Conservation (phyloP, 163 green algal genomes). For the Chlorella variabilis region DNA sequence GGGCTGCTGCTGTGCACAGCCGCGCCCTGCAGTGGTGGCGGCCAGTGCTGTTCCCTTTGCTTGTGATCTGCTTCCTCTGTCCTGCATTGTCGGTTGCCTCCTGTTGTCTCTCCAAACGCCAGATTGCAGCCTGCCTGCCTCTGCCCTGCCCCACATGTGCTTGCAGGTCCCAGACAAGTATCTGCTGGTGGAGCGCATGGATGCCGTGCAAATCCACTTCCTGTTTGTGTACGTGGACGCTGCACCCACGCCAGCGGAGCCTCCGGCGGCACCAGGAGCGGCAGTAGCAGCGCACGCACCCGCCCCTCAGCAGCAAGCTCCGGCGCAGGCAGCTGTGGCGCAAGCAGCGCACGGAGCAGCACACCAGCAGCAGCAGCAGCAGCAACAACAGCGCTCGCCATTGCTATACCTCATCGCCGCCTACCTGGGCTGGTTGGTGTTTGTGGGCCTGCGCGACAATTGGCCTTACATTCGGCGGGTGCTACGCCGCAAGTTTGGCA, state of each 20-base stretch:
- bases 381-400: background rate
- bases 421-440: background rate
- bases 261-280: background rate
- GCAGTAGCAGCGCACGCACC: background rate
- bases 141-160: background rate
- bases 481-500: conserved; percentile 20
- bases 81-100: no score
- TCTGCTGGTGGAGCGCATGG: conserved; percentile 3
- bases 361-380: background rate
- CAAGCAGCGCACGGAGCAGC: background rate
- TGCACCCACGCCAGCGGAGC: background rate
- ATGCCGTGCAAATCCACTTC: conserved; percentile 24
- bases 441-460: background rate
- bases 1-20: no score
- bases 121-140: no score
- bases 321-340: background rate
- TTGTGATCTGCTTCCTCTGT: no score
- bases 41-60: no score
- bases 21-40: no score
- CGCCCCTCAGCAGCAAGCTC: background rate
- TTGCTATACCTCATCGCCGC: conserved; percentile 9
- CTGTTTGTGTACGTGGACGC: conserved; percentile 12
- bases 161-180: conserved; percentile 30
- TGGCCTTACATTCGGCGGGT: conserved; percentile 15
- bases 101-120: no score